Conservation (phyloP, 75 land plant genomes). For the Picea glauca region DNA sequence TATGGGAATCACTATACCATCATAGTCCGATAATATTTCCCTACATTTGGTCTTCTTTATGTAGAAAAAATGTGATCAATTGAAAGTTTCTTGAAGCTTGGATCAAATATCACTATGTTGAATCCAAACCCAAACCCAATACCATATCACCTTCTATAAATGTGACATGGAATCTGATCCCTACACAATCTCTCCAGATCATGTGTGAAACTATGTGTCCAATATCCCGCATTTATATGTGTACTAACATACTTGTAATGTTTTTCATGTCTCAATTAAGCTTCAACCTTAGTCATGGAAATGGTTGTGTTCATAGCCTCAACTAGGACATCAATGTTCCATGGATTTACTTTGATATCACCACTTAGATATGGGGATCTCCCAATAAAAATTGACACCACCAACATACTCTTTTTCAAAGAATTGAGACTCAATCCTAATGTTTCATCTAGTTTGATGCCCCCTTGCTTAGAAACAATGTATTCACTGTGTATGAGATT, state of each 20-base stretch:
- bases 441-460: no score
- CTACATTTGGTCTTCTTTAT: not conserved
- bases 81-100: constrained; percentile 8
- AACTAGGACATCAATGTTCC: constrained; percentile 11
- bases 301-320: constrained; percentile 19
- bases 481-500: no score
- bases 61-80: constrained; percentile 16
- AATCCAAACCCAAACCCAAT: constrained; percentile 20
- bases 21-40: constrained; percentile 12
- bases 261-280: constrained; percentile 13
- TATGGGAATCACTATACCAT: constrained; percentile 18
- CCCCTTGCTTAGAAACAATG: no score
- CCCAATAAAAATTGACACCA: not conserved
- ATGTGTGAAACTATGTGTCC: constrained; percentile 11
- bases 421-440: no score
- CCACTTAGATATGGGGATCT: constrained; percentile 9
- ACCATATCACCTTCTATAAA: constrained; percentile 5
- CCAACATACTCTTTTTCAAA: no score
- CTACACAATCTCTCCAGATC: constrained; percentile 8
- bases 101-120: constrained; percentile 4
- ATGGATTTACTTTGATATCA: not conserved
- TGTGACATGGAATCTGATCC: not conserved
- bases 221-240: constrained; percentile 9
- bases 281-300: constrained; percentile 9
- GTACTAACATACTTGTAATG: constrained; percentile 18